phyloP scores from a whole-genome alignment of 2,329 filamentous ascomycete species.

The Cladosporium sp. region DNA sequence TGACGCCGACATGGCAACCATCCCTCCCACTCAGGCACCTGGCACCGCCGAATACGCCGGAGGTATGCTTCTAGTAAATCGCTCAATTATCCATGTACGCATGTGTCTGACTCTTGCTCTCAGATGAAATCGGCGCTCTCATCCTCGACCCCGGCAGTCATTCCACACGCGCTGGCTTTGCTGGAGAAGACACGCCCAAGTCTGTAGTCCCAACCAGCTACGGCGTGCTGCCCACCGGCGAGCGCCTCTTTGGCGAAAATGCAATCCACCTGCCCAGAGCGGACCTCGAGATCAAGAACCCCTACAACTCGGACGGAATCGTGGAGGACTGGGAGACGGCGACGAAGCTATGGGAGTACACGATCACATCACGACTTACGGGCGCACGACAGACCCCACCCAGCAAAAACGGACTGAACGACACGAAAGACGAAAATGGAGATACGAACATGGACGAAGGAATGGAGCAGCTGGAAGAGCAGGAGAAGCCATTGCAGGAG shows the following conservation, averaged over 20 bases:
- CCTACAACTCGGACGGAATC: slow-evolving; percentile 83
- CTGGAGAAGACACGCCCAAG: slow-evolving; percentile 96
- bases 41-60: slow-evolving; percentile 50
- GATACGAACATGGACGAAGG: slow-evolving; percentile 59
- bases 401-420: slow-evolving; percentile 76
- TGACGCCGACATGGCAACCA: slow-evolving; percentile 14
- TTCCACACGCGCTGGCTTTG: slow-evolving; percentile 89
- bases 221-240: slow-evolving; percentile 59
- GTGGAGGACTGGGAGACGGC: slow-evolving; percentile 97
- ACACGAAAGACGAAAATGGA: slow-evolving; percentile 50
- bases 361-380: slow-evolving; percentile 85
- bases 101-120: slow-evolving; percentile 14
- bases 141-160: slow-evolving; percentile 95
- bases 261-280: slow-evolving; percentile 75
- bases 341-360: slow-evolving; percentile 86
- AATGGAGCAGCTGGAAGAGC: slow-evolving; percentile 62
- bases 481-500: slow-evolving; percentile 78
- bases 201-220: slow-evolving; percentile 91
- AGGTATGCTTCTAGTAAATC: slow-evolving; percentile 35
- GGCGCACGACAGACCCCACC: slow-evolving; percentile 71
- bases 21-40: slow-evolving; percentile 40
- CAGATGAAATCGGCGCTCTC: slow-evolving; percentile 96
- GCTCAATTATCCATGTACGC: neutral
- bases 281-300: slow-evolving; percentile 83
- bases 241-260: slow-evolving; percentile 83